Evolutionary conservation across 352 stramenopile genomes (phyloP).

Genomic region (Saprolegnia diclina): DNA sequence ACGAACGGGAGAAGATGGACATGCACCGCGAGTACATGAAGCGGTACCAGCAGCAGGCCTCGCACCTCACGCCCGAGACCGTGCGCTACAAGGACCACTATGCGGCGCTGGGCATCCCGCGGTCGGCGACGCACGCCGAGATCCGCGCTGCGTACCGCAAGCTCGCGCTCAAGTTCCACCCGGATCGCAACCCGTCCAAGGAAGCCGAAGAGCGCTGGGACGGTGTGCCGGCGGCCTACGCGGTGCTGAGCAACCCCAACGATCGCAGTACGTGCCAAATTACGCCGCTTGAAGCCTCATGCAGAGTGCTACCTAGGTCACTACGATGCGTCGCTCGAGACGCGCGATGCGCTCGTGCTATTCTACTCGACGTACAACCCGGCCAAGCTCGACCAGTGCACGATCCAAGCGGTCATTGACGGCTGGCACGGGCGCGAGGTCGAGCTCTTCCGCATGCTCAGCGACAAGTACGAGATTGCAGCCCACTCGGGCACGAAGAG

Average conservation of each 20-base stretch:
- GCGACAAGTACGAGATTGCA: slow-evolving; percentile 78
- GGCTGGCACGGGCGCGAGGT: slow-evolving; percentile 78
- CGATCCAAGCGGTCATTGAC: slow-evolving; percentile 82
- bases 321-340: slow-evolving; percentile 73
- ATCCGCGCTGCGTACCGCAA: slow-evolving; percentile 92
- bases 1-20: slow-evolving; percentile 52
- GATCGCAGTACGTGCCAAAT: slow-evolving; percentile 35
- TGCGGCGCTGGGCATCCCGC: slow-evolving; percentile 52
- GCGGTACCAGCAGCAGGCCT: slow-evolving; percentile 80
- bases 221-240: slow-evolving; percentile 66
- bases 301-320: slow-evolving; percentile 26
- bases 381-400: slow-evolving; percentile 75
- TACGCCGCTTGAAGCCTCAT: neutral
- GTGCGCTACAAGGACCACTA: slow-evolving; percentile 73
- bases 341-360: slow-evolving; percentile 65
- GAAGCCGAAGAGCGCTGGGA: slow-evolving; percentile 70
- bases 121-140: slow-evolving; percentile 62
- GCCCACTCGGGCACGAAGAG: slow-evolving; percentile 67
- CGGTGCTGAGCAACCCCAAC: slow-evolving; percentile 72
- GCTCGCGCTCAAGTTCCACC: slow-evolving; percentile 81
- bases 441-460: slow-evolving; percentile 84
- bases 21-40: slow-evolving; percentile 85
- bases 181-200: slow-evolving; percentile 86
- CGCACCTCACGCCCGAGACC: slow-evolving; percentile 45
- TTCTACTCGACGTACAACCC: slow-evolving; percentile 84